phyloP scores from a whole-genome alignment of 2,329 filamentous ascomycete species.

The Talaromyces sp. region DNA sequence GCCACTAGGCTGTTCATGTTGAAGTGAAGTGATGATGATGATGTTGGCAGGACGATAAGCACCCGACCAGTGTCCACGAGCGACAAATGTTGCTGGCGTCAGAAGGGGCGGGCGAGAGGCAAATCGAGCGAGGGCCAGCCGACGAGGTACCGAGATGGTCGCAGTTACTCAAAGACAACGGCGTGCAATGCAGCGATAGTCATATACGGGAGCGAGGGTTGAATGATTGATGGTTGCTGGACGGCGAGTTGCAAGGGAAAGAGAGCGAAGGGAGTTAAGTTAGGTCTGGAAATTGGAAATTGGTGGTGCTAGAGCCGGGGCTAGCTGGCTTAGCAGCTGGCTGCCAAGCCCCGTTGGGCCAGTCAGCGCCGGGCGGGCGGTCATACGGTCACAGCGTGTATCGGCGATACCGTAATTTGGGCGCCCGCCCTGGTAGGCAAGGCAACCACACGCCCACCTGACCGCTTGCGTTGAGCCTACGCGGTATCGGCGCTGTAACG shows the following conservation, averaged over 20 bases:
- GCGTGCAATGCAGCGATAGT: background rate
- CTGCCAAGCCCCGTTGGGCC: background rate
- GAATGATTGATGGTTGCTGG: background rate
- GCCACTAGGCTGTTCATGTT: slow-evolving; percentile 60
- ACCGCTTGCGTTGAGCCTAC: background rate
- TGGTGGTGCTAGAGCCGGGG: background rate
- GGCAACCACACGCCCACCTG: background rate
- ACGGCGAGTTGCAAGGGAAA: slow-evolving; percentile 14
- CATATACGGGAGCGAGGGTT: background rate
- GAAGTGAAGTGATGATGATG: slow-evolving; percentile 22
- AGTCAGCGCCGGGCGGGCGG: background rate
- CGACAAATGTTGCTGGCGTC: background rate
- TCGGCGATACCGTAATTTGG: background rate
- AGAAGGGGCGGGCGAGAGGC: background rate
- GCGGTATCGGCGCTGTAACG: background rate
- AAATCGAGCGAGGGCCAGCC: background rate
- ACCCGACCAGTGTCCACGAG: slow-evolving; percentile 7
- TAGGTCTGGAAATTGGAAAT: background rate
- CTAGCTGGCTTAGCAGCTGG: background rate
- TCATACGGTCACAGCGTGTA: background rate
- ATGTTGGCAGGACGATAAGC: slow-evolving; percentile 18
- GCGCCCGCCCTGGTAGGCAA: background rate
- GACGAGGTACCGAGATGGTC: background rate
- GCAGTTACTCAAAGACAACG: background rate
- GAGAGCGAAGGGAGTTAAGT: slow-evolving; percentile 17